Conservation (phyloP, 2,329 filamentous ascomycete species). For the Aspergillus bombycis region DNA sequence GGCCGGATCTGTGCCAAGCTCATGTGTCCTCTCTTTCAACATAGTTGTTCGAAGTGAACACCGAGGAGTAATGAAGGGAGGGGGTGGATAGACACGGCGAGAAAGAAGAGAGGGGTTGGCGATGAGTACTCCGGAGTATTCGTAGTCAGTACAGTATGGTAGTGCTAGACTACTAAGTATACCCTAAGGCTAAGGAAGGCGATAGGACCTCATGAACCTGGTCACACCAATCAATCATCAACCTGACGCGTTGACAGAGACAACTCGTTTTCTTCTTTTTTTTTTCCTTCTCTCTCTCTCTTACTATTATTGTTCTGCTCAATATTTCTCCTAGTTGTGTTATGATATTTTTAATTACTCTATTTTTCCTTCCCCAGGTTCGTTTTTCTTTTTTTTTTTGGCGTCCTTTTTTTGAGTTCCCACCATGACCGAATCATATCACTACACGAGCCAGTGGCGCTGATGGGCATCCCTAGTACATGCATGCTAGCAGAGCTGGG, state of each 20-base stretch:
- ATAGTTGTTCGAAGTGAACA: background rate
- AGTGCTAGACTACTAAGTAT: background rate
- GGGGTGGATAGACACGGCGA: background rate
- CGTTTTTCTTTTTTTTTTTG: slow-evolving; percentile 5
- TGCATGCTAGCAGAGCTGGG: slow-evolving; percentile 19
- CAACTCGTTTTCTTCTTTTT: background rate
- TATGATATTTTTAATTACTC: background rate
- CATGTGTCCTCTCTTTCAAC: background rate
- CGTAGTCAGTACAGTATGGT: too few species aligned
- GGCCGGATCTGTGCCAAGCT: background rate
- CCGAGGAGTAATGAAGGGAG: background rate
- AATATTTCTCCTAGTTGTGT: background rate
- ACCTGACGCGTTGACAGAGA: background rate
- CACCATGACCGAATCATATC: slow-evolving; percentile 20
- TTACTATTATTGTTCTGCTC: background rate
- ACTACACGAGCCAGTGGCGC: slow-evolving; percentile 23
- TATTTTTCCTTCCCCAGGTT: background rate
- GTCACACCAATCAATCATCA: slow-evolving; percentile 3
- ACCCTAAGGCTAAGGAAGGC: background rate
- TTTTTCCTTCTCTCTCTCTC: too few species aligned
- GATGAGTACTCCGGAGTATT: too few species aligned
- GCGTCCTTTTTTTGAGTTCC: slow-evolving; percentile 10
- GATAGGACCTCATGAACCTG: background rate
- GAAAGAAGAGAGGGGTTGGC: background rate
- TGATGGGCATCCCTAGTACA: slow-evolving; percentile 13